Evolutionary conservation across 139 green algal species (phyloP).

Genomic region (Dunaliella primolecta): DNA sequence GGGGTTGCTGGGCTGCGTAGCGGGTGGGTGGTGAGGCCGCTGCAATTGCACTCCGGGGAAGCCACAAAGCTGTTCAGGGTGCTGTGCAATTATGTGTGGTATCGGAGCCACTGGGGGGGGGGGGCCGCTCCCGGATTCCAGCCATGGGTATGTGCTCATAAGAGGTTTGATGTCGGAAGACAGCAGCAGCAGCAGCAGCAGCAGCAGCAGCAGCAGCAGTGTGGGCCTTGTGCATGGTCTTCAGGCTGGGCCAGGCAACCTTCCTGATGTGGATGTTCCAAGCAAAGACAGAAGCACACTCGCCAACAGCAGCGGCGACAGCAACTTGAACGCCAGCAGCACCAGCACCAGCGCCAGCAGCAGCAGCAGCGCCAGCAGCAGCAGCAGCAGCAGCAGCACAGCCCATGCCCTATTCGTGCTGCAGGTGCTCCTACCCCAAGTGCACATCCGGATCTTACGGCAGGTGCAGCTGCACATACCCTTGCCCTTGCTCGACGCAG

Average conservation of each 20-base stretch:
- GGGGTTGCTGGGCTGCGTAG: no score
- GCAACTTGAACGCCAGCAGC: neutral
- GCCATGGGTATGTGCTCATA: neutral
- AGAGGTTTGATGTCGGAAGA: no score
- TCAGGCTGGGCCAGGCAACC: no score
- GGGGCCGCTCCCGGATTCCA: neutral
- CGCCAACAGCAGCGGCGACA: no score
- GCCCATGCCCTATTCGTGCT: neutral
- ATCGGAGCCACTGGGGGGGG: neutral
- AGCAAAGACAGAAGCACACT: no score
- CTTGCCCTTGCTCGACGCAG: no score
- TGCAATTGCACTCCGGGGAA: neutral
- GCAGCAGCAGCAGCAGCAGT: neutral
- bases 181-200: neutral
- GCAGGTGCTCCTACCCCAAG: neutral
- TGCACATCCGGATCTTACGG: neutral
- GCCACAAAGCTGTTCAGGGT: neutral
- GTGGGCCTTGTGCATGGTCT: neutral
- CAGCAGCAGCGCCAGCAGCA: neutral
- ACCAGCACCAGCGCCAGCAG: neutral
- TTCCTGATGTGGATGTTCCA: no score
- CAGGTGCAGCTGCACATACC: no score
- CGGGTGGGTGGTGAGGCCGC: no score
- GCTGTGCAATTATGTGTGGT: neutral
- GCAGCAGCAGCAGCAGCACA: neutral